Evolutionary conservation across 345 rosid genomes (phyloP).

Genomic region (Leavenworthia alabamica): DNA sequence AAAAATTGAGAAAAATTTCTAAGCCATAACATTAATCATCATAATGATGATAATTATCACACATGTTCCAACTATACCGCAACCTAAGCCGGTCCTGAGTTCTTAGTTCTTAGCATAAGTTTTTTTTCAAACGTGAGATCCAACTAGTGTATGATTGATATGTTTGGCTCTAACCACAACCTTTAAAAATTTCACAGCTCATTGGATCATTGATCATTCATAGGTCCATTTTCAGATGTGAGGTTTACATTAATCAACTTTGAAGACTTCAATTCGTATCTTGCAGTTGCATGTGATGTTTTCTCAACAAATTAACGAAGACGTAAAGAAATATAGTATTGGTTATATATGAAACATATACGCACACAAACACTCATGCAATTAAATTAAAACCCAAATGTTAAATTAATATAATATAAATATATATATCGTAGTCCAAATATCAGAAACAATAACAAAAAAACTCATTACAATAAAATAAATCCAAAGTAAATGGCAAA

Average conservation of each 20-base stretch:
- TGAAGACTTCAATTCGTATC: background rate
- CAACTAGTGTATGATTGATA: too few species aligned
- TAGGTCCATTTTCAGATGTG: conserved; percentile 1
- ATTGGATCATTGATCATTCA: conserved; percentile 4
- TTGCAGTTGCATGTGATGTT: background rate
- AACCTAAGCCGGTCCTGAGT: too few species aligned
- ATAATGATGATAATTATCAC: conserved; percentile 4
- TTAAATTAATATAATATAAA: background rate
- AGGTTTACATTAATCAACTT: background rate
- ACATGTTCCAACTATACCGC: background rate
- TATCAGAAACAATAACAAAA: conserved; percentile 12
- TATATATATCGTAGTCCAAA: background rate
- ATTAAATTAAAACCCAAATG: conserved; percentile 5
- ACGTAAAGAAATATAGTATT: too few species aligned
- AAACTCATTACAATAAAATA: background rate
- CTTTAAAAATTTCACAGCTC: conserved; percentile 20
- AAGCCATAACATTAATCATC: background rate
- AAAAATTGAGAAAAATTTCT: background rate
- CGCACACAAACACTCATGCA: conserved; percentile 17
- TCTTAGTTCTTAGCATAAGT: too few species aligned
- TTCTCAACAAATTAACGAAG: background rate
- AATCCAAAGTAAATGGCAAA: background rate
- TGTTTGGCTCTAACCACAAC: too few species aligned
- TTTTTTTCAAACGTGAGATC: too few species aligned
- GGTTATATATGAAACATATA: conserved; percentile 3